Percentiles rank a stretch among this genome's conserved stretches.
Evolutionary conservation across 2,329 filamentous ascomycete species (phyloP).

Genomic region (Tolypocladium sp.): DNA sequence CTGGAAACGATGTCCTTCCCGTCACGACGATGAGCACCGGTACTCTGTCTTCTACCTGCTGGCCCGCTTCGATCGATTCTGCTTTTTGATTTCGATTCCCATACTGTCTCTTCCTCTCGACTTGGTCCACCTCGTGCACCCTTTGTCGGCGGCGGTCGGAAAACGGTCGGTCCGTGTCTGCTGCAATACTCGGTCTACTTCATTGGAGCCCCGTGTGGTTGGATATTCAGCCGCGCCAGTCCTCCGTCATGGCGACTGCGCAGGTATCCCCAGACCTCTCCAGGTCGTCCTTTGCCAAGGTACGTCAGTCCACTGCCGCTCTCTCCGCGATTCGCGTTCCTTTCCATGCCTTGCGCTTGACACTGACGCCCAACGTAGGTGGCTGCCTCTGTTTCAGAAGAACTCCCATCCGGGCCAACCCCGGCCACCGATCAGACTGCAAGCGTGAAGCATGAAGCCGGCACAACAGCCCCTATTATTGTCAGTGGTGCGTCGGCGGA

Average conservation of each 20-base stretch:
- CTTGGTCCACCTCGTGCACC: constrained; percentile 4
- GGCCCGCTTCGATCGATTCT: constrained; percentile 45
- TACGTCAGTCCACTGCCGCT: constrained; percentile 23
- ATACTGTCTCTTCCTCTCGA: constrained; percentile 20
- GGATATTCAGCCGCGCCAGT: constrained; percentile 11
- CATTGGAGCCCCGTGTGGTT: constrained; percentile 11
- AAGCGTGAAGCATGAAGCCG: constrained; percentile 5
- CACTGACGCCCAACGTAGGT: constrained; percentile 24
- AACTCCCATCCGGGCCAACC: constrained; percentile 7
- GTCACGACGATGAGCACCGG: constrained; percentile 47
- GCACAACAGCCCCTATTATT: constrained; percentile 5
- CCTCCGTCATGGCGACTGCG: constrained; percentile 34
- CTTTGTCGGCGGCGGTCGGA: constrained; percentile 1
- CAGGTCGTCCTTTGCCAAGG: constrained; percentile 71
- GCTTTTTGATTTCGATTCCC: constrained; percentile 39
- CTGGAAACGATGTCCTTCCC: constrained; percentile 23
- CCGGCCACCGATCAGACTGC: constrained; percentile 10
- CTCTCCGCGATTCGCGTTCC: not conserved
- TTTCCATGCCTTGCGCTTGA: not conserved
- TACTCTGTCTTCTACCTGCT: constrained; percentile 35
- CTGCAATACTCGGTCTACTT: constrained; percentile 4
- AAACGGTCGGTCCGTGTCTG: constrained; percentile 3
- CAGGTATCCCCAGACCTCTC: constrained; percentile 36
- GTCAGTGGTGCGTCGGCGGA: constrained; percentile 2
- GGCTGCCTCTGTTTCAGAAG: constrained; percentile 32